A percentile compares a stretch with the other conserved stretches of the same genome.
Conservation (phyloP, 2,329 filamentous ascomycete species). For the Emmonsia crescens region DNA sequence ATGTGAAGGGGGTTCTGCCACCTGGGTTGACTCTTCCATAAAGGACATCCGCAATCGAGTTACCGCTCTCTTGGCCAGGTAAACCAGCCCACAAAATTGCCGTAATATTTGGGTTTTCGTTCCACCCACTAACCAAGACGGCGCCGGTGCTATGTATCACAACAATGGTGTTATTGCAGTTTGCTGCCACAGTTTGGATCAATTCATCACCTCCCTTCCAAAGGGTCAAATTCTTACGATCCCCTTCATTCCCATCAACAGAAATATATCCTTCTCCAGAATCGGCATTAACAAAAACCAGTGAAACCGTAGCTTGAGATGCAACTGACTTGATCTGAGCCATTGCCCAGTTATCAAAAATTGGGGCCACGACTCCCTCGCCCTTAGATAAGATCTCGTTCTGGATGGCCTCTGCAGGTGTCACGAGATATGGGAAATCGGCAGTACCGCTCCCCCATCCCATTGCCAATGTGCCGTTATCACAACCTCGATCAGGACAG, state of each 20-base stretch:
- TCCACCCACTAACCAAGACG: constrained; percentile 58
- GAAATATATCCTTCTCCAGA: constrained; percentile 78
- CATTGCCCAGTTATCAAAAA: constrained; percentile 49
- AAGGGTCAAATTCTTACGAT: constrained; percentile 83
- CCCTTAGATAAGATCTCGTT: constrained; percentile 53
- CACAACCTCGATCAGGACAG: constrained; percentile 57
- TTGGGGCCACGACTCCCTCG: constrained; percentile 52
- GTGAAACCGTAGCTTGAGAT: constrained; percentile 42
- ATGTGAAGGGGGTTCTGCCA: constrained; percentile 52
- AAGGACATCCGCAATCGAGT: constrained; percentile 61
- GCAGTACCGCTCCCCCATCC: constrained; percentile 51
- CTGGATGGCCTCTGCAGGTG: constrained; percentile 53
- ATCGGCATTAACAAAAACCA: constrained; percentile 85
- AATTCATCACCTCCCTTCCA: constrained; percentile 75
- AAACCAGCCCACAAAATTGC: constrained; percentile 66
- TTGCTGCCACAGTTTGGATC: constrained; percentile 65
- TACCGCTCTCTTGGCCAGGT: constrained; percentile 65
- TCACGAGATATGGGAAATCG: constrained; percentile 53
- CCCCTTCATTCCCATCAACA: constrained; percentile 73
- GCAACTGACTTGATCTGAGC: constrained; percentile 41
- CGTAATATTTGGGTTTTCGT: constrained; percentile 55
- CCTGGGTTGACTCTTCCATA: constrained; percentile 57
- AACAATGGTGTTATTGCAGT: constrained; percentile 82
- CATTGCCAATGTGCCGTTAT: constrained; percentile 52
- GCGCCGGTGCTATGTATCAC: constrained; percentile 79